These are phyloP conservation scores for Hyaloraphidium curvatum DNA, from an alignment of 192 early-diverging fungal genomes.

Conservation along the genomic window DNA sequence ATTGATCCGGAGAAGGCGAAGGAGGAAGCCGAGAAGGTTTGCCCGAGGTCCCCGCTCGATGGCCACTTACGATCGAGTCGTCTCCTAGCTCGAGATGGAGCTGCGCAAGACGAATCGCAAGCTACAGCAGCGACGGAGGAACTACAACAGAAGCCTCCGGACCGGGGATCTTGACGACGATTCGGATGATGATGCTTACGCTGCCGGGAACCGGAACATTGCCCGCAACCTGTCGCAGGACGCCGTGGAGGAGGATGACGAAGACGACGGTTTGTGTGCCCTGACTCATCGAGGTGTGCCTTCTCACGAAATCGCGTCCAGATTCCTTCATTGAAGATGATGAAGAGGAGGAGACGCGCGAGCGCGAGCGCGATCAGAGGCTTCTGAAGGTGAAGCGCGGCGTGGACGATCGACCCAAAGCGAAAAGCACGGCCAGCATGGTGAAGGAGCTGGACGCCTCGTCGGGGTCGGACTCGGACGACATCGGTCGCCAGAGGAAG, in stretches of 20 bases:
- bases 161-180: too few relatives aligned
- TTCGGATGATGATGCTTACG: too few relatives aligned
- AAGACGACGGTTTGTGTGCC: constrained; percentile 3
- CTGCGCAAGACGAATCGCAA: neutral
- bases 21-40: constrained; percentile 35
- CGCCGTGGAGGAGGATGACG: constrained; percentile 23
- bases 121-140: constrained; percentile 10
- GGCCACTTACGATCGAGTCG: neutral
- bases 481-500: too few relatives aligned
- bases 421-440: too few relatives aligned
- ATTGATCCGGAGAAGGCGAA: constrained; percentile 47
- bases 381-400: neutral
- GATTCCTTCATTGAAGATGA: constrained; percentile 11
- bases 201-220: constrained; percentile 22
- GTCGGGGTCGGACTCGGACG: too few relatives aligned
- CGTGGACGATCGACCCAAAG: too few relatives aligned
- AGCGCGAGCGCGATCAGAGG: constrained; percentile 5
- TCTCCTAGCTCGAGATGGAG: neutral
- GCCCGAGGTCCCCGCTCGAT: neutral
- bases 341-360: constrained; percentile 13
- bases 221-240: constrained; percentile 14
- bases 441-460: too few relatives aligned
- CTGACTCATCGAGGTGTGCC: neutral
- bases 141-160: constrained; percentile 36
- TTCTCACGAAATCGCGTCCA: neutral